Base-by-base conservation (phyloP, 176 grass and related monocot genomes). In the Phoenix dactylifera region DNA sequence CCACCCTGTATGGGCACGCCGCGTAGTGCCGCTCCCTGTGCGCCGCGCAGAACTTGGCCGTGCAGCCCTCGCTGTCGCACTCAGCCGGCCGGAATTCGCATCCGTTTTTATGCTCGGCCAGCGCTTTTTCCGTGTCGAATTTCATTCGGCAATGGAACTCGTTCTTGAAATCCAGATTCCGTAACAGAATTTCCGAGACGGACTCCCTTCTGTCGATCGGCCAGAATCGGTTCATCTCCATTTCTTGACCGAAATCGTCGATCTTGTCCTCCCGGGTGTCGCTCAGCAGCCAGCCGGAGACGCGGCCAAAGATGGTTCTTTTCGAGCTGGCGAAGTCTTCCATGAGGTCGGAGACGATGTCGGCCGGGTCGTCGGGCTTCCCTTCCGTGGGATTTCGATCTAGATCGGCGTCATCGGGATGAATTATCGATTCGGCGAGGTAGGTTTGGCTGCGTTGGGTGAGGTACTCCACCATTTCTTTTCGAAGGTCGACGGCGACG, bases 211-310 rank as follows among this genome's bases (percentile, higher is more conserved):
- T 71, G 4, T 90, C 86, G 4, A 90, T 50, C 0, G 83, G 66
- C 91, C 91, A 96, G 75, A 96, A 96, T 10, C 44, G 67, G 16
- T 85, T 86, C 49, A 69, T 85, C 62, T 90, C 91, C 83, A 90
- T 90, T 49, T 90, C 91, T 51, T 90, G 86, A 9, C 80, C 80
- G 67, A 96, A 96, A 35, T 96, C 86, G 3, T 96, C 91, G 44
- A 95, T 89, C 81, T 96, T 96, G 16, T 96, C 91, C 48, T 96
- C 91, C 1, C 86, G 86, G 56, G 48, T 87, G 30, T 96, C 83
- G 4, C 77, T 90, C 51, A 90, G 26, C 44, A 96, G 39, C 86
- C 91, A 96, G 60, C 80, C 83, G 28, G 91, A 90, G 50, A 96
- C 91, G 55, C 89, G 77, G 48, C 86, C 76, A 4, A 90, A 87